Conservation (phyloP, 1,284 basidiomycete species). For the Ceratobasidium sp. region DNA sequence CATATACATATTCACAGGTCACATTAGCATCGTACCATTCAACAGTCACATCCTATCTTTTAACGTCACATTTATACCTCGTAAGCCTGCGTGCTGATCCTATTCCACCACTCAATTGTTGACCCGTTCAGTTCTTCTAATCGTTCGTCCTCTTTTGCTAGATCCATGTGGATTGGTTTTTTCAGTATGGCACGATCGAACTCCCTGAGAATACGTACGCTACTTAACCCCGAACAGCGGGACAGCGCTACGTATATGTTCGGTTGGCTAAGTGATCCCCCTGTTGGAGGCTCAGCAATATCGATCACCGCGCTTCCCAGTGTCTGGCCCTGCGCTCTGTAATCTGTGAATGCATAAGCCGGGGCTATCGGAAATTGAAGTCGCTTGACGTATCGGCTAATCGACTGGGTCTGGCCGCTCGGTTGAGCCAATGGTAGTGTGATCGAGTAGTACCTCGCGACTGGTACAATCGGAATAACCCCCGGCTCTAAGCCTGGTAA, state of each 20-base stretch:
- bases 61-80: too few relatives aligned
- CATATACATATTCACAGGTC: too few relatives aligned
- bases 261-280: conserved; percentile 6
- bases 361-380: conserved; percentile 36
- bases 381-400: conserved; percentile 26
- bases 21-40: too few relatives aligned
- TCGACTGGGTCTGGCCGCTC: neutral
- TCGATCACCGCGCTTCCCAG: conserved; percentile 27
- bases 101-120: neutral
- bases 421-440: conserved; percentile 1
- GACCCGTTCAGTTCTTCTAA: neutral
- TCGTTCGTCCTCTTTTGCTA: neutral
- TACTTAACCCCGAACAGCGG: conserved; percentile 33
- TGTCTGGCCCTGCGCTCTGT: conserved; percentile 41
- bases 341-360: conserved; percentile 42
- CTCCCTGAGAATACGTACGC: conserved; percentile 21
- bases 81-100: neutral
- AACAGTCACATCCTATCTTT: too few relatives aligned
- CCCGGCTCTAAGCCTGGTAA: conserved; percentile 19
- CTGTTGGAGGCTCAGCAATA: conserved; percentile 23
- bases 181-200: neutral
- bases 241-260: conserved; percentile 42
- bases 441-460: neutral
- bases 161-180: neutral
- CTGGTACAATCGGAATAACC: conserved; percentile 44